Evolutionary conservation across 495 filamentous ascomycete species (phyloP).

Genomic region (Penicillium chermesinum): DNA sequence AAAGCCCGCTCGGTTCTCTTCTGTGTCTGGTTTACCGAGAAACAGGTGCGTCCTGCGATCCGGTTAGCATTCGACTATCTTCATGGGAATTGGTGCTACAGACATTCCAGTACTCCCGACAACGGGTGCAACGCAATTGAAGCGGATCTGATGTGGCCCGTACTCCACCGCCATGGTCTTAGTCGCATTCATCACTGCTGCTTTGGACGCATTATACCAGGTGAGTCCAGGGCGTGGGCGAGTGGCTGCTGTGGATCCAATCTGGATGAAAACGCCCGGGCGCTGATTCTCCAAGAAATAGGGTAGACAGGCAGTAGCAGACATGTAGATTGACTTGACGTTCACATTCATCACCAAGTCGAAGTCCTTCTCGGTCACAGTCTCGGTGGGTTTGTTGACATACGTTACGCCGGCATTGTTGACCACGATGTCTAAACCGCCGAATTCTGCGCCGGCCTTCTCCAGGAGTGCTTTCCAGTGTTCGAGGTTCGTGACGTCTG

Average conservation of each 20-base stretch:
- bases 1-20: slow-evolving; percentile 58
- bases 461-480: slow-evolving; percentile 13
- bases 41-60: slow-evolving; percentile 42
- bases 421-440: slow-evolving; percentile 23
- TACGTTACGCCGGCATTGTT: slow-evolving; percentile 25
- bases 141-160: slow-evolving; percentile 53
- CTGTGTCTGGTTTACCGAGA: slow-evolving; percentile 53
- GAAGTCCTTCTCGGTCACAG: slow-evolving; percentile 55
- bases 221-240: slow-evolving; percentile 56
- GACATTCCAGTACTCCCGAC: slow-evolving; percentile 55
- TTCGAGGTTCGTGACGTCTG: slow-evolving; percentile 17
- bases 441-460: slow-evolving; percentile 11
- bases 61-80: neutral
- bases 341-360: slow-evolving; percentile 33
- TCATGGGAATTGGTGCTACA: neutral
- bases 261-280: slow-evolving; percentile 54
- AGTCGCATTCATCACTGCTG: slow-evolving; percentile 51
- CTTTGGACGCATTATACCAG: slow-evolving; percentile 63
- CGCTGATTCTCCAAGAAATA: slow-evolving; percentile 36
- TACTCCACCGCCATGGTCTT: slow-evolving; percentile 61
- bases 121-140: slow-evolving; percentile 57
- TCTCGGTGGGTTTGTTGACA: slow-evolving; percentile 40
- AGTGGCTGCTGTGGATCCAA: slow-evolving; percentile 52
- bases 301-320: slow-evolving; percentile 24
- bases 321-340: neutral